phyloP scores from a whole-genome alignment of 2,329 filamentous ascomycete species.

The Neonectria ditissima region DNA sequence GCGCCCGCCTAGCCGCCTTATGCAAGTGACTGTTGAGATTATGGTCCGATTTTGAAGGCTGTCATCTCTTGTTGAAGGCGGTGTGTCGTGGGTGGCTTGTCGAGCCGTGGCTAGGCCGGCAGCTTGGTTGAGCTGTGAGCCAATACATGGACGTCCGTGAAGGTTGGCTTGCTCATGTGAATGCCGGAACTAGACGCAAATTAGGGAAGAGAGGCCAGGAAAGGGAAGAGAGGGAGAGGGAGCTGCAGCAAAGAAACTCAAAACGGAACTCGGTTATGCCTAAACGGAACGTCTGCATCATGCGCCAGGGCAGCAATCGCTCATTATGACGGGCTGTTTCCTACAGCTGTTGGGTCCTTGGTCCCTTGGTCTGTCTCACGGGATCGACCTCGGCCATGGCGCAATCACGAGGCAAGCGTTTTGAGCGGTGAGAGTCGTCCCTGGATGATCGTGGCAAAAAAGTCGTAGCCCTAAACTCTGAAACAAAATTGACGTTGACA shows the following conservation, averaged over 20 bases:
- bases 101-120: neutral
- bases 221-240: neutral
- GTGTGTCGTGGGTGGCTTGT: neutral
- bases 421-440: slow-evolving; percentile 12
- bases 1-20: neutral
- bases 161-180: neutral
- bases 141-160: neutral
- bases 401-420: slow-evolving; percentile 5
- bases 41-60: neutral
- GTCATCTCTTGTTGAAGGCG: neutral
- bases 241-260: neutral
- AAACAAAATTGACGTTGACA: neutral
- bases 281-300: neutral
- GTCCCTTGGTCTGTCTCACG: neutral
- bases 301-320: neutral
- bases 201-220: neutral
- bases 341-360: neutral
- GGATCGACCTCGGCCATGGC: slow-evolving; percentile 5
- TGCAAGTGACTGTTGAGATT: neutral
- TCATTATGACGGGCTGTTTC: slow-evolving; percentile 6
- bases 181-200: neutral
- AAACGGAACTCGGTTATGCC: neutral
- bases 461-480: slow-evolving; percentile 15
- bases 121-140: neutral
- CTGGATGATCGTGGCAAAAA: slow-evolving; percentile 13